Evolutionary conservation across 805 yeast genomes (phyloP), one percentile per base, ranked within the genome.

Genomic region (Zygosaccharomyces siamensis): DNA sequence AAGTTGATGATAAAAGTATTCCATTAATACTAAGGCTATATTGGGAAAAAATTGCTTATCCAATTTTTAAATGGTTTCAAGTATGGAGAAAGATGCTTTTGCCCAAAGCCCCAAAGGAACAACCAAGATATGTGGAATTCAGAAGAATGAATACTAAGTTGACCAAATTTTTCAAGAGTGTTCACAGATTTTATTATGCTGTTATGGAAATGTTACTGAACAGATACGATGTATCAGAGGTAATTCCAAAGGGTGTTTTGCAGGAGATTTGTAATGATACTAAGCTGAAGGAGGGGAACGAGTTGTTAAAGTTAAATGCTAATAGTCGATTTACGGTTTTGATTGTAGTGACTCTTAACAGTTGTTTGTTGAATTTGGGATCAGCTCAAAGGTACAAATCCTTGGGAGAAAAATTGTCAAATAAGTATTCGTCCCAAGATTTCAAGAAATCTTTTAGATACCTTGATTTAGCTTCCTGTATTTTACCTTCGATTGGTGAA

Each of bases 401-500:
- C 1, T 60, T 74, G 40, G 67, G 75, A 26, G 82, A 80, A 26
- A 69, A 72, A 45, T 62, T 73, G 1, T 76, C 57, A 7, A 54
- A 59, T 42, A 57, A 50, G 18, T 64, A 73, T 53, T 63, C 71
- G 11, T 65, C 72, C 16, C 70, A 74, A 47, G 72, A 69, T 50
- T 75, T 72, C 50, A 63, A 70, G 46, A 73, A 73, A 56, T 69
- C 80, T 1, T 54, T 72, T n/a, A 71, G 71, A 40, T 68, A 72
- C 46, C 80, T 81, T 56, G 72, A 76, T 43, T 63, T 72, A 39
- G 81, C 88, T 16, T 75, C 80, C 28, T 59, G 78, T 24, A 65
- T 84, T 16, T 63, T 83, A 24, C 90, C 92, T 1, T 78, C 87
- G 0, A 71, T 82, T 48, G 86, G 86, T 46, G 89, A 83, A 57